A percentile compares a stretch with the other conserved stretches of the same genome.
These are phyloP conservation scores for Nidula microcarpa DNA, from an alignment of 768 basidiomycete genomes.

Conservation along the genomic window DNA sequence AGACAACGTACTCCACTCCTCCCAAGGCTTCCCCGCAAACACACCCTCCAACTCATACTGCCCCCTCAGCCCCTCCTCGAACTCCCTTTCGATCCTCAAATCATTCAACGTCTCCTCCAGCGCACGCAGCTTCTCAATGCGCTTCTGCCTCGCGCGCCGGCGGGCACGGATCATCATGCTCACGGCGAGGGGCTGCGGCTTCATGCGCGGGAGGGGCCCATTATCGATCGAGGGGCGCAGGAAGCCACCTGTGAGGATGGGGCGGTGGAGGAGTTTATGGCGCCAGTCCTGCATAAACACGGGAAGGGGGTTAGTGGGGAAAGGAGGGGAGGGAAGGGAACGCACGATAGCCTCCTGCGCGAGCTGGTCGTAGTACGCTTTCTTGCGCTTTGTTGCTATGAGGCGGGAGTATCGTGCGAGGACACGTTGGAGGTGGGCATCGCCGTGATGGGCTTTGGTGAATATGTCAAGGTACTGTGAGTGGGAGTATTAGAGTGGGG, in stretches of 20 bases:
- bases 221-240: slow-evolving; percentile 64
- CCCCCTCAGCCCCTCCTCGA: slow-evolving; percentile 26
- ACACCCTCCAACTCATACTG: background rate
- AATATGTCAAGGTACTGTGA: slow-evolving; percentile 62
- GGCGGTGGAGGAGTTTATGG: slow-evolving; percentile 47
- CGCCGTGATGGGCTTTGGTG: slow-evolving; percentile 48
- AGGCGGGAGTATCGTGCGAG: slow-evolving; percentile 58
- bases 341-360: slow-evolving; percentile 52
- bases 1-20: slow-evolving; percentile 39
- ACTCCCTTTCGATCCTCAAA: slow-evolving; percentile 26
- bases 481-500: background rate
- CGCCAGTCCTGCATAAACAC: slow-evolving; percentile 49
- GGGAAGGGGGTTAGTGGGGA: background rate
- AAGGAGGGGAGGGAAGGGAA: background rate
- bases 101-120: slow-evolving; percentile 26
- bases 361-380: slow-evolving; percentile 42
- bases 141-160: slow-evolving; percentile 29
- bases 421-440: slow-evolving; percentile 38
- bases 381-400: slow-evolving; percentile 47
- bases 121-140: slow-evolving; percentile 30
- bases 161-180: slow-evolving; percentile 63
- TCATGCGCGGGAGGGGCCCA: slow-evolving; percentile 73
- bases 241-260: slow-evolving; percentile 69
- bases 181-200: slow-evolving; percentile 74
- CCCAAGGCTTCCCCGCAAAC: slow-evolving; percentile 3